Conservation (phyloP, 2,329 filamentous ascomycete genomes). For the Penicillium sp. region DNA sequence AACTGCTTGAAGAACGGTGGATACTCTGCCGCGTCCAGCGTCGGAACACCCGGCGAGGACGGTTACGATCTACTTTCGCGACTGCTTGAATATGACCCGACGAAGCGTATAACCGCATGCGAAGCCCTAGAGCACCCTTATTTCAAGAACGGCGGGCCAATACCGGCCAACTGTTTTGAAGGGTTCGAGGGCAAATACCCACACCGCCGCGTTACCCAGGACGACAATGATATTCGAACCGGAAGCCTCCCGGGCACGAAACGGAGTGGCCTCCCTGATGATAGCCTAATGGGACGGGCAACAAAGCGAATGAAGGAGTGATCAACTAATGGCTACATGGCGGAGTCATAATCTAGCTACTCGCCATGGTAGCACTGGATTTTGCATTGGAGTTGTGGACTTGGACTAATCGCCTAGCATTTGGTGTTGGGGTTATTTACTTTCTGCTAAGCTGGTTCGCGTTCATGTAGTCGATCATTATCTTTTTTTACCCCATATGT, state of each 20-base stretch:
- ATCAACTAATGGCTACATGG: slow-evolving; percentile 8
- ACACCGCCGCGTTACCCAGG: slow-evolving; percentile 84
- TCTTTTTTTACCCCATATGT: background rate
- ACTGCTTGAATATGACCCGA: slow-evolving; percentile 90
- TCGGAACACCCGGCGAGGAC: slow-evolving; percentile 69
- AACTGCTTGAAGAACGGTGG: slow-evolving; percentile 67
- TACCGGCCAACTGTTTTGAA: slow-evolving; percentile 87
- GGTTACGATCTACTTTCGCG: slow-evolving; percentile 82
- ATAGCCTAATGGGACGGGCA: slow-evolving; percentile 65
- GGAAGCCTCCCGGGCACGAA: slow-evolving; percentile 90
- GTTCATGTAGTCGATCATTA: background rate
- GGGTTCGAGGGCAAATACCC: slow-evolving; percentile 89
- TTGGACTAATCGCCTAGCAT: background rate
- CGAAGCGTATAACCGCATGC: slow-evolving; percentile 83
- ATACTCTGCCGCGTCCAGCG: slow-evolving; percentile 54
- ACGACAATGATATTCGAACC: slow-evolving; percentile 95
- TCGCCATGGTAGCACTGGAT: background rate
- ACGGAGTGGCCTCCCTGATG: slow-evolving; percentile 82
- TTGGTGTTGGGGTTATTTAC: background rate
- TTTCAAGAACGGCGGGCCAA: slow-evolving; percentile 72
- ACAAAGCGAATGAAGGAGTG: slow-evolving; percentile 61
- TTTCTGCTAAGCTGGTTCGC: background rate
- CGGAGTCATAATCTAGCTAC: background rate
- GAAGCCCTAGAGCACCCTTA: slow-evolving; percentile 90
- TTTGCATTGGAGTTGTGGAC: background rate